Percentiles rank a stretch among this genome's conserved stretches.
Conservation (phyloP, 2,329 filamentous ascomycete species). For the Myriosclerotinia duriaeana region DNA sequence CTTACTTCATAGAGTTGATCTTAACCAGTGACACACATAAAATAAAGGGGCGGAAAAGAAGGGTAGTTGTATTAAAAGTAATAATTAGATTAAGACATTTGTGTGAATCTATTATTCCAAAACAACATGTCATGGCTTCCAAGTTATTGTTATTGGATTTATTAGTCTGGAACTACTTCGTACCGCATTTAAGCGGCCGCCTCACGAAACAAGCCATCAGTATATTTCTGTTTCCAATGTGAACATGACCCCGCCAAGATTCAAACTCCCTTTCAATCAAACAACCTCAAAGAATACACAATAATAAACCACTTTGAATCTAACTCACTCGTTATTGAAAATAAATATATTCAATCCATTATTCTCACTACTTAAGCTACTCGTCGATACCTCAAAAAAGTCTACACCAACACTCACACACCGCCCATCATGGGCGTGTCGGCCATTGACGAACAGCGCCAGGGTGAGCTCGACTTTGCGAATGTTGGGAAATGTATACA, state of each 20-base stretch:
- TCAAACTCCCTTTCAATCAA: conserved; percentile 20
- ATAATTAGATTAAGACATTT: conserved; percentile 13
- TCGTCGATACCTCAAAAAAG: not conserved
- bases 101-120: conserved; percentile 10
- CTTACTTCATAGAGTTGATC: not conserved
- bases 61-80: not conserved
- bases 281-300: conserved; percentile 5
- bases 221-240: conserved; percentile 16
- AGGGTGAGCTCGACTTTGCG: conserved; percentile 53
- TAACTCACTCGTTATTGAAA: not conserved
- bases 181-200: conserved; percentile 7
- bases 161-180: not conserved
- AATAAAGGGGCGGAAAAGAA: not conserved
- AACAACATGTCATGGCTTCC: conserved; percentile 11
- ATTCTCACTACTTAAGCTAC: not conserved
- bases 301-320: not conserved
- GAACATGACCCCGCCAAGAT: conserved; percentile 16
- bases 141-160: not conserved
- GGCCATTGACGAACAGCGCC: conserved; percentile 79
- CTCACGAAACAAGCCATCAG: conserved; percentile 16
- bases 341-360: not conserved
- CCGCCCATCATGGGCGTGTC: conserved; percentile 57
- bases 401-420: conserved; percentile 19
- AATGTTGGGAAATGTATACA: not conserved
- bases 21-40: too few relatives aligned